Base-by-base conservation (phyloP, 1,284 basidiomycete genomes). In the Pholiota adiposa region DNA sequence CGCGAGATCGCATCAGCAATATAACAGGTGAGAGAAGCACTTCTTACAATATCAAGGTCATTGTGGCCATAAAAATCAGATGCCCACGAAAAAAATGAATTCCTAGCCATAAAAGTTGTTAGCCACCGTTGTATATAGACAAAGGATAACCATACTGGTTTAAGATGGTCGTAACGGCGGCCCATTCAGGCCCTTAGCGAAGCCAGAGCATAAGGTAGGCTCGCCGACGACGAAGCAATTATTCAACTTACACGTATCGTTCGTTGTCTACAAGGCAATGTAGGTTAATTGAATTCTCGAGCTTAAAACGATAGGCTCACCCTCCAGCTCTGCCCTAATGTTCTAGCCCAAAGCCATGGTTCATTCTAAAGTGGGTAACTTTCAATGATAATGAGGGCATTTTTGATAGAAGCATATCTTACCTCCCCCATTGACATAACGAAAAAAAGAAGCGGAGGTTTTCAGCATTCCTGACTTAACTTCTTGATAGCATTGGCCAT, bases 41-140 rank as follows among this genome's bases (percentile, higher is more conserved):
- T 8, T 68, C 79, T 53, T 60, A 84, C 84, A 67, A 86, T 86
- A 66, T 87, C 85, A 69, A 87, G 69, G 65, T 87, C 85, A 62
- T 86, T 86, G 59, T 79, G 80, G 3, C 83, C 85, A 66, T 83
- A 86, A 64, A 86, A 87, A 70, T 86, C 82, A 16, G 83, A 79
- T 4, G 82, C 81, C 69, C 76, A 80, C 0, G 85, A 78, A 61
- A 75, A 74, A 66, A 81, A 82, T 0, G 80, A 82, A 62, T 80
- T 81, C 54, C 80, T 82, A 44, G 18, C 41, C 19, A 51, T 56
- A 44, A 51, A 58, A 51, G 43, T 41, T 14, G 40, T 41, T 1
- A 40, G 34, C 16, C 31, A 8, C 19, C 23, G n/a, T 56, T 19
- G n/a, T 19, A 31, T 16, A 46, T 29, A 36, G 23, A 52, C n/a